These are phyloP conservation scores for Gossypium lobatum DNA, from an alignment of 441 rosid species.

Conservation along the genomic window DNA sequence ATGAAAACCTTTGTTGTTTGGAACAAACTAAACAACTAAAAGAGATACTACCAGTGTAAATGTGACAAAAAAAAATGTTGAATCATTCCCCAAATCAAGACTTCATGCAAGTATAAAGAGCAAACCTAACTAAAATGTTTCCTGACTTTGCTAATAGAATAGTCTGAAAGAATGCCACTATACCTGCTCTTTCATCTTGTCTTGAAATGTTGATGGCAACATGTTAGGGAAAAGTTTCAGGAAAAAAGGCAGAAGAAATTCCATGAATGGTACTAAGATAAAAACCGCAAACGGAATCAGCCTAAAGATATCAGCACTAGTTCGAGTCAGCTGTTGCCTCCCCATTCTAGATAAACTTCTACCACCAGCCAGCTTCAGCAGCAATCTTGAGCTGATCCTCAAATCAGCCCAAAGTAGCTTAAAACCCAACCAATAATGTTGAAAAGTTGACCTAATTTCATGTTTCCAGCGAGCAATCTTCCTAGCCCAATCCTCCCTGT, in stretches of 20 bases:
- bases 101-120: not conserved
- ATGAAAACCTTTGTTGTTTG: not conserved
- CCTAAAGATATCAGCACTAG: constrained; percentile 93
- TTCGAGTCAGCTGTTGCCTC: constrained; percentile 87
- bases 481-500: constrained; percentile 66
- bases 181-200: constrained; percentile 99
- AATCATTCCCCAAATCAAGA: not conserved
- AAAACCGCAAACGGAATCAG: constrained; percentile 92
- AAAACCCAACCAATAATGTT: constrained; percentile 92
- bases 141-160: not conserved
- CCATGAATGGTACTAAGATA: constrained; percentile 89
- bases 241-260: constrained; percentile 71
- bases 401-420: constrained; percentile 88
- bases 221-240: constrained; percentile 84
- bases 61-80: not conserved
- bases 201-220: constrained; percentile 97
- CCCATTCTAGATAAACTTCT: constrained; percentile 89
- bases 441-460: constrained; percentile 53
- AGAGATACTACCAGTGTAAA: not conserved
- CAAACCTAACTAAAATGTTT: not conserved
- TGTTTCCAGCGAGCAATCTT: constrained; percentile 57
- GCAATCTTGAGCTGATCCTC: constrained; percentile 72
- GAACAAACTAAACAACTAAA: not conserved
- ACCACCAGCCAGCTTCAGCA: constrained; percentile 79
- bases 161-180: not conserved